phyloP scores from a whole-genome alignment of 768 basidiomycete genomes.

The Heimioporus sp. region DNA sequence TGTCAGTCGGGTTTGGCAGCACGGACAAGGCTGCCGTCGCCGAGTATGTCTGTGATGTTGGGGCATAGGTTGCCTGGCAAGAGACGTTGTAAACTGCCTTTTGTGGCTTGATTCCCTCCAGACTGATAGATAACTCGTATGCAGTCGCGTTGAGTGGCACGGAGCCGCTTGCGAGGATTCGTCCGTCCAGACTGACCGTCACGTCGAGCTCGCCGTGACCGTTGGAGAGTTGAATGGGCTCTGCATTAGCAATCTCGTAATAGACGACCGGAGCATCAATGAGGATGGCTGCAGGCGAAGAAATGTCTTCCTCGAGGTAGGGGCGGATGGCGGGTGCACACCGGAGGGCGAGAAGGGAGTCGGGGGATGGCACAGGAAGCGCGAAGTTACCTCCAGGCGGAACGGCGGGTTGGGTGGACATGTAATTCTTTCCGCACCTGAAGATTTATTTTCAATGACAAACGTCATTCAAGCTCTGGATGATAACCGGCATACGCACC shows the following conservation, averaged over 20 bases:
- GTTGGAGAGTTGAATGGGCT: slow-evolving; percentile 35
- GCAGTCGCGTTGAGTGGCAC: slow-evolving; percentile 54
- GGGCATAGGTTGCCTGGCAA: slow-evolving; percentile 28
- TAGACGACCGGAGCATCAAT: slow-evolving; percentile 53
- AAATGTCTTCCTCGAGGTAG: slow-evolving; percentile 54
- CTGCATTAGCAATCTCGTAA: slow-evolving; percentile 45
- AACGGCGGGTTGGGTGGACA: slow-evolving; percentile 38
- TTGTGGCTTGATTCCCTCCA: slow-evolving; percentile 44
- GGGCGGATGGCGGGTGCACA: slow-evolving; percentile 60
- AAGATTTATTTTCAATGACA: not conserved
- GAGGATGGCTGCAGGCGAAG: slow-evolving; percentile 43
- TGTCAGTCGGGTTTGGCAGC: slow-evolving; percentile 48
- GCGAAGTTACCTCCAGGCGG: slow-evolving; percentile 53
- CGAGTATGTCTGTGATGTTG: slow-evolving; percentile 42
- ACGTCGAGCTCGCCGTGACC: slow-evolving; percentile 33
- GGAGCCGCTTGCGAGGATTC: slow-evolving; percentile 37
- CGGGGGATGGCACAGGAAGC: slow-evolving; percentile 33
- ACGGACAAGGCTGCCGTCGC: slow-evolving; percentile 46
- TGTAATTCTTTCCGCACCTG: slow-evolving; percentile 62
- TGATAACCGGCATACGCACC: slow-evolving; percentile 12
- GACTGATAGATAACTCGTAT: slow-evolving; percentile 47
- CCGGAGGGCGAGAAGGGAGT: slow-evolving; percentile 53
- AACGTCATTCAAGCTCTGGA: not conserved
- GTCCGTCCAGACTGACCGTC: slow-evolving; percentile 46
- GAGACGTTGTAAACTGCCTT: slow-evolving; percentile 28